Base-by-base conservation (phyloP, 495 filamentous ascomycete species). In the Astrocystis sublimbata region DNA sequence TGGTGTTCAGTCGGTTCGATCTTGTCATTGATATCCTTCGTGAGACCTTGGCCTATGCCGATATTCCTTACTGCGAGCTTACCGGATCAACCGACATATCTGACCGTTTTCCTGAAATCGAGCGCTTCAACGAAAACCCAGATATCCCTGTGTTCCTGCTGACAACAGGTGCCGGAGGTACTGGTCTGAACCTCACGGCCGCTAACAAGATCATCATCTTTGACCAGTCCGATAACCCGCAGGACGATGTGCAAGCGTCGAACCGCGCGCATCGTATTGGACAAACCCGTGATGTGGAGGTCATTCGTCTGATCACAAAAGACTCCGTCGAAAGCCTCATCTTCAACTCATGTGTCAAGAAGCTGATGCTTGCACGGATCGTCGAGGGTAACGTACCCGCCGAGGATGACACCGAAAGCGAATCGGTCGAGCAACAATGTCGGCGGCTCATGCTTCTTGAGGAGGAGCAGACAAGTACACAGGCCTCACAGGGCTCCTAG, bases 201-300 rank as follows among this genome's bases (percentile, higher is more conserved):
- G 96, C 94, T 3, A 98, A 98, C 77, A 97, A 96, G 79, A 93
- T 98, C 62, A 85, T 98, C 72, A 93, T 98, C 68, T 97, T 98
- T 70, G 94, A 98, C 74, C 90, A 89, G 53, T 88, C 85, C 30
- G 97, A 98, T 75, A 98, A 98, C 67, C 94, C 94, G 0, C 94
- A 98, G 72, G 92, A 97, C 59, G 94, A 98, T 69, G 83, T 94
- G 1, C 94, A 98, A 73, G 94, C 94, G 0, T 93, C 97, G 76
- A 97, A 98, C 70, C 89, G 94, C 19, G 94, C 94, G 1, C 94
- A 98, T 76, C 86, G 94, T 4, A 90, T 98, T 10, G 96, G 94
- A 1, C 94, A 98, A 73, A 92, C 82, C 8, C 77, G 90, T 26
- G 89, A 92, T 17, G 94, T 98, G 2, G 94, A 98, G 68, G 87